A percentile compares a stretch with the other conserved stretches of the same genome.
Evolutionary conservation across 148 eudicot species (phyloP).

Genomic region (Rheum nobile): DNA sequence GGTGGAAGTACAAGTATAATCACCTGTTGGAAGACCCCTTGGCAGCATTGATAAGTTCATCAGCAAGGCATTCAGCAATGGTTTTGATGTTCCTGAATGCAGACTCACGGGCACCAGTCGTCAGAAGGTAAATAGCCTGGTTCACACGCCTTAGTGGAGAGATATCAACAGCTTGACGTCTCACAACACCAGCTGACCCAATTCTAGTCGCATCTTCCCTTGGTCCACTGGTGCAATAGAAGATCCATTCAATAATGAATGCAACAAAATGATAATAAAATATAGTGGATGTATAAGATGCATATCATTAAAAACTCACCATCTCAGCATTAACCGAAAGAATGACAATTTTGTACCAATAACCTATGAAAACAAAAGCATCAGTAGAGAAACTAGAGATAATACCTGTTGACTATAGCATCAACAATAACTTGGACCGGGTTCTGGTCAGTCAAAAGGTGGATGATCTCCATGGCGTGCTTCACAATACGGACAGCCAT

Average conservation of each 20-base stretch:
- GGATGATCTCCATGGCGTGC: constrained; percentile 8
- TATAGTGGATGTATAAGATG: too few species aligned
- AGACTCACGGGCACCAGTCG: constrained; percentile 2
- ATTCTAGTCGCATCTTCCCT: constrained; percentile 8
- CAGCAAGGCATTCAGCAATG: constrained; percentile 7
- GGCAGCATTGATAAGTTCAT: constrained; percentile 5
- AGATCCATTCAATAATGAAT: too few species aligned
- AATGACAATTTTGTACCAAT: too few species aligned
- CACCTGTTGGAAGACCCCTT: constrained; percentile 10
- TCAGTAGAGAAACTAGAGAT: neutral
- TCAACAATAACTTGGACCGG: too few species aligned
- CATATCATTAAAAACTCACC: too few species aligned
- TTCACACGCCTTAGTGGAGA: too few species aligned
- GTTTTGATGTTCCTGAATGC: constrained; percentile 9
- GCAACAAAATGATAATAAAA: too few species aligned
- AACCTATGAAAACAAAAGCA: neutral
- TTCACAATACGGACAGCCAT: constrained; percentile 8
- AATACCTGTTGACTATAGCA: constrained; percentile 3
- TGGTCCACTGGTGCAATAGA: neutral
- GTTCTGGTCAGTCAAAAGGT: too few species aligned
- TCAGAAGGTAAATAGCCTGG: constrained; percentile 7
- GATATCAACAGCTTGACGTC: too few species aligned
- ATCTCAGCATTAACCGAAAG: too few species aligned
- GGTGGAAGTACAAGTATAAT: too few species aligned
- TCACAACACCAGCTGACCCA: too few species aligned